These are phyloP conservation scores for Pseudogymnoascus verrucosus DNA, from an alignment of 2,329 filamentous ascomycete species.

Conservation along the genomic window DNA sequence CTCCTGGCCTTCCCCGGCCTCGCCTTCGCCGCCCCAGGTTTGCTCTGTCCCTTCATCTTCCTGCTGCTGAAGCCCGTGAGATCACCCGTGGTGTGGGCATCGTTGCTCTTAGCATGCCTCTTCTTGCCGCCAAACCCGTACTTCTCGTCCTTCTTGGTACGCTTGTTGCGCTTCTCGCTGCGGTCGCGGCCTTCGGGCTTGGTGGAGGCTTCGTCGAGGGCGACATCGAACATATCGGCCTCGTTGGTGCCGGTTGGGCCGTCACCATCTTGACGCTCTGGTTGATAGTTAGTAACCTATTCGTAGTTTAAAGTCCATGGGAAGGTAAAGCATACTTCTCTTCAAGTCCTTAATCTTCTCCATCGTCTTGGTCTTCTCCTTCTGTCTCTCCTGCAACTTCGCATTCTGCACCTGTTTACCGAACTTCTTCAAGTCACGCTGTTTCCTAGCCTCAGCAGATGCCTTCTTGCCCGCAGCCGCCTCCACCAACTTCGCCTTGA, in stretches of 20 bases:
- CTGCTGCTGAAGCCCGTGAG: constrained; percentile 70
- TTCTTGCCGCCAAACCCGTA: constrained; percentile 97
- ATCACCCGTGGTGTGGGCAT: constrained; percentile 75
- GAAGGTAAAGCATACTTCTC: constrained; percentile 63
- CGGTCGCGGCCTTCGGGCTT: constrained; percentile 34
- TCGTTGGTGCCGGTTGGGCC: constrained; percentile 57
- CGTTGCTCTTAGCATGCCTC: constrained; percentile 79
- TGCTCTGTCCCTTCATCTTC: constrained; percentile 64
- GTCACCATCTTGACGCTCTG: constrained; percentile 74
- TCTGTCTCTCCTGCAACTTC: constrained; percentile 87
- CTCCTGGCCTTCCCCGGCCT: constrained; percentile 40
- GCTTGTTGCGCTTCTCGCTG: constrained; percentile 54
- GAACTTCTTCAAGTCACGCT: constrained; percentile 96
- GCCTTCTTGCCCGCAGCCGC: constrained; percentile 91
- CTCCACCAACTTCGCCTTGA: constrained; percentile 87
- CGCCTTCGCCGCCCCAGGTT: constrained; percentile 27
- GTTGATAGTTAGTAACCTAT: constrained; percentile 20
- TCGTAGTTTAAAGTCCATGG: background rate
- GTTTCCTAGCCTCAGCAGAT: constrained; percentile 78
- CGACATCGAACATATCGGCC: constrained; percentile 84
- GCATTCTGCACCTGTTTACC: constrained; percentile 97
- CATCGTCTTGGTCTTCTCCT: constrained; percentile 84
- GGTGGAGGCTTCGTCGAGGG: constrained; percentile 50
- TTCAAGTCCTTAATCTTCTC: constrained; percentile 95
- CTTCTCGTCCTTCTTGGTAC: constrained; percentile 89